Evolutionary conservation across 2,329 filamentous ascomycete genomes (phyloP), one percentile per base, ranked within the genome.

Genomic region (Onygenales sp.): DNA sequence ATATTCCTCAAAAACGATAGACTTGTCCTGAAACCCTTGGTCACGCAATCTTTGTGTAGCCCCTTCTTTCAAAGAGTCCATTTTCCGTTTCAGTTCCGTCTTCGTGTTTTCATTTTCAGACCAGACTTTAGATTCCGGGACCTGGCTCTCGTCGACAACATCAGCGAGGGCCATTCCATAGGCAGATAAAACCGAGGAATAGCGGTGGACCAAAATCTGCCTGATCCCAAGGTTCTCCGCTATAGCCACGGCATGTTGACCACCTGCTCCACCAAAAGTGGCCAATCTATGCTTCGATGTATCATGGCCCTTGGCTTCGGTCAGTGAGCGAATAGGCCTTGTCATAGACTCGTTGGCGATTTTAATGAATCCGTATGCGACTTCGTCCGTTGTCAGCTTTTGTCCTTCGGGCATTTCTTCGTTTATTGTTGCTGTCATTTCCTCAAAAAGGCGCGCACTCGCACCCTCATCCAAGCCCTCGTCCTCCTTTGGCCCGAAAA

Each of bases 291-390:
- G 90, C 62, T 87, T 88, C 1, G 87, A 88, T 0, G 89, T 90
- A 65, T 94, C 88, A 58, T 94, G 87, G 0, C 90, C 90, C 68
- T 91, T 88, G 11, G 88, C 90, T 67, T 95, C 90, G 0, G 89
- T 95, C 58, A 95, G 79, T n/a, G 86, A 89, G 32, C 90, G 79
- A 59, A 95, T 95, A 0, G 89, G 89, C 34, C 89, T 76, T 4
- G 87, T 90, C 90, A 95, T 95, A 11, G 88, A 84, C 71, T 94
- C 89, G 63, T 95, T 94, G 2, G 90, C 89, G 49, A 95, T 88
- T 11, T 88, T 88, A 66, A 95, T 77, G 66, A 95, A 95, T 0
- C 91, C 91, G 61, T 88, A 88, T 0, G 91, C 91, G 2, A 95
- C 86, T 65, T 95, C 88, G 61, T 94, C 88, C 1, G 84, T 73